Conservation (phyloP, 495 filamentous ascomycete genomes). For the Neurospora sp. region DNA sequence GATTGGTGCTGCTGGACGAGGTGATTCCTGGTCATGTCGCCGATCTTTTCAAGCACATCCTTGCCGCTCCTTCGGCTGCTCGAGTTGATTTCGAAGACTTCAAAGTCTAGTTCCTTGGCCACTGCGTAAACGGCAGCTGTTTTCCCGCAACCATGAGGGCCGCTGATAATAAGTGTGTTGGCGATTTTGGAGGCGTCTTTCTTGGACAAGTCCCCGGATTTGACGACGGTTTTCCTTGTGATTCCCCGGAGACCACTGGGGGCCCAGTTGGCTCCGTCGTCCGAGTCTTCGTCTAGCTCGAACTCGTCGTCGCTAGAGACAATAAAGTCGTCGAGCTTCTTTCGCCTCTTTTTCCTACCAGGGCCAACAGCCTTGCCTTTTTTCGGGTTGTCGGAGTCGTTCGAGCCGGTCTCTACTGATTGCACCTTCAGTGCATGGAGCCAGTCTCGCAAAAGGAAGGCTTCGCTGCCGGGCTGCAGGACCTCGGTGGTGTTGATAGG, state of each 20-base stretch:
- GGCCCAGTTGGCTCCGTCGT: slow-evolving; percentile 49
- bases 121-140: slow-evolving; percentile 87
- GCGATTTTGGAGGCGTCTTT: slow-evolving; percentile 36
- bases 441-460: slow-evolving; percentile 70
- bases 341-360: slow-evolving; percentile 60
- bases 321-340: slow-evolving; percentile 74
- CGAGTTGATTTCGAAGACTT: slow-evolving; percentile 90
- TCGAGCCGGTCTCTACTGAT: slow-evolving; percentile 56
- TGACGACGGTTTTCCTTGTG: slow-evolving; percentile 52
- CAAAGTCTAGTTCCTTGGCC: slow-evolving; percentile 90
- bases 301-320: slow-evolving; percentile 77
- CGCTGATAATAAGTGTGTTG: slow-evolving; percentile 73
- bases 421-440: slow-evolving; percentile 63
- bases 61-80: slow-evolving; percentile 74
- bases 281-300: slow-evolving; percentile 64
- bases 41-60: slow-evolving; percentile 84
- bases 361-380: slow-evolving; percentile 31
- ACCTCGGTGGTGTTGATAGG: slow-evolving; percentile 60
- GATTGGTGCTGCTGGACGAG: slow-evolving; percentile 48
- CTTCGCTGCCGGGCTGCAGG: slow-evolving; percentile 66
- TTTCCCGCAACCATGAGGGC: slow-evolving; percentile 85
- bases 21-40: slow-evolving; percentile 95
- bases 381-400: slow-evolving; percentile 37
- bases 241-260: slow-evolving; percentile 27
- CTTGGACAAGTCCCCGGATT: slow-evolving; percentile 38